These are phyloP conservation scores for Plectosphaerella cucumerina DNA, from an alignment of 2,329 filamentous ascomycete genomes.

Conservation along the genomic window DNA sequence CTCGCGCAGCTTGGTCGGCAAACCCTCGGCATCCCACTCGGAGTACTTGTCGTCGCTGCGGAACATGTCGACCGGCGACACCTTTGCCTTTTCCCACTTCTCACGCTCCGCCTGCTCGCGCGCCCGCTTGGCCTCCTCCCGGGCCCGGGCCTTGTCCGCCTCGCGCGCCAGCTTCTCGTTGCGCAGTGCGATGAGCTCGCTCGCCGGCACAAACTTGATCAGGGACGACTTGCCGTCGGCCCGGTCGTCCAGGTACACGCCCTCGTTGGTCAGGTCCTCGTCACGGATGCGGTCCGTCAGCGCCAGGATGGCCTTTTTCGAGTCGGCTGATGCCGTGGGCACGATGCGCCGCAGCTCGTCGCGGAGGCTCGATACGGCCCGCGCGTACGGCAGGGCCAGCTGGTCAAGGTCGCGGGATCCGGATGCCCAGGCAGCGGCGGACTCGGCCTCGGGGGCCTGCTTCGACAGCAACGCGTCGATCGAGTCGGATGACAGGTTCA, in stretches of 20 bases:
- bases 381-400: slow-evolving; percentile 51
- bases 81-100: slow-evolving; percentile 54
- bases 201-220: slow-evolving; percentile 60
- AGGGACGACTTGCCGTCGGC: slow-evolving; percentile 63
- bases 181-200: slow-evolving; percentile 52
- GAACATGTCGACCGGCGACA: slow-evolving; percentile 53
- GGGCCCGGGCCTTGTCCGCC: slow-evolving; percentile 53
- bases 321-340: slow-evolving; percentile 36
- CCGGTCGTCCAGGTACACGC: slow-evolving; percentile 85
- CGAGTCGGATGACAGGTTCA: slow-evolving; percentile 44
- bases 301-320: slow-evolving; percentile 67
- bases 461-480: slow-evolving; percentile 37
- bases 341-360: slow-evolving; percentile 58
- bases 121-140: slow-evolving; percentile 50
- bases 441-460: slow-evolving; percentile 40
- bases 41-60: slow-evolving; percentile 56
- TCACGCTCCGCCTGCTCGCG: slow-evolving; percentile 47
- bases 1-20: slow-evolving; percentile 73
- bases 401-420: slow-evolving; percentile 49
- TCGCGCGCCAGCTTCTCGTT: slow-evolving; percentile 58
- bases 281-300: slow-evolving; percentile 81
- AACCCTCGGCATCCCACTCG: slow-evolving; percentile 77
- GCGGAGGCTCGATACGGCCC: slow-evolving; percentile 51
- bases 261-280: slow-evolving; percentile 73
- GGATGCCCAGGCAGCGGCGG: slow-evolving; percentile 35